phyloP scores from a whole-genome alignment of 148 eudicot genomes.

The Polygonum maritimum region DNA sequence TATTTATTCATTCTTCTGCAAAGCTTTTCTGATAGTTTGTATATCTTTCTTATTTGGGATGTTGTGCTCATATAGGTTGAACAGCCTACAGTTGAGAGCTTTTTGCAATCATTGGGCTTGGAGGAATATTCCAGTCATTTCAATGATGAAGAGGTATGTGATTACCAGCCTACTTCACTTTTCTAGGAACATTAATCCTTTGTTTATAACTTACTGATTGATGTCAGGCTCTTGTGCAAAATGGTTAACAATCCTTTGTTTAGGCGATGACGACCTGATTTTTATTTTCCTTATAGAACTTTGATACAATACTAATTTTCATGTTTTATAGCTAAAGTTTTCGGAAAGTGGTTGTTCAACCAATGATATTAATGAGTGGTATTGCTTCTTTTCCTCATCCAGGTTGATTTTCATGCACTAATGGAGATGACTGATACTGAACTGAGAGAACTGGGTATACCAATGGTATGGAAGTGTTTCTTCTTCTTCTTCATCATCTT shows the following conservation, averaged over 20 bases:
- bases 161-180: not conserved
- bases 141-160: slow-evolving; percentile 83
- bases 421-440: slow-evolving; percentile 82
- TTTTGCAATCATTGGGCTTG: slow-evolving; percentile 62
- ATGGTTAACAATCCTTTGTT: not conserved
- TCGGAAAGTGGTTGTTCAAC: not conserved
- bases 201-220: not conserved
- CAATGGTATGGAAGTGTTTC: slow-evolving; percentile 42
- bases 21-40: not conserved
- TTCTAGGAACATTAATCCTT: not conserved
- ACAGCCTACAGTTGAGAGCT: slow-evolving; percentile 52
- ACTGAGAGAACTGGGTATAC: slow-evolving; percentile 84
- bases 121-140: slow-evolving; percentile 57
- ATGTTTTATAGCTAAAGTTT: not conserved
- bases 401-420: slow-evolving; percentile 81
- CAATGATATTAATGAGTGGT: not conserved
- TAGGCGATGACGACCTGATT: not conserved
- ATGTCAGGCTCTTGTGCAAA: not conserved
- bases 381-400: slow-evolving; percentile 2
- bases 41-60: not conserved
- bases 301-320: too few relatives aligned
- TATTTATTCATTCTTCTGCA: not conserved
- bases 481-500: not conserved
- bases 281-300: not conserved
- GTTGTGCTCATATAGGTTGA: slow-evolving; percentile 41